phyloP scores from a whole-genome alignment of 192 early-diverging fungal species.

The Dissophora ornata region DNA sequence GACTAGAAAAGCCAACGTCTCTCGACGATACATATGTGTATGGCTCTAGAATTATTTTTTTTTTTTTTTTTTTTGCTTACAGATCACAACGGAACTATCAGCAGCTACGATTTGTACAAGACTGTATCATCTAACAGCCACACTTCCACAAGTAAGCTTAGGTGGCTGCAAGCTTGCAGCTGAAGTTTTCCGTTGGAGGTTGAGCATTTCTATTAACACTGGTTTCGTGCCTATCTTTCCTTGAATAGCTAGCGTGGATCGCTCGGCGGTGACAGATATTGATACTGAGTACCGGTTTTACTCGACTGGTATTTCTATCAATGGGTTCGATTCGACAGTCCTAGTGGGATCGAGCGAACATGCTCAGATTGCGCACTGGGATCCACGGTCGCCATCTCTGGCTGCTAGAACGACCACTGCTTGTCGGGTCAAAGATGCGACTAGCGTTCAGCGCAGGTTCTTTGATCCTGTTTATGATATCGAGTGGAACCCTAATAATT shows the following conservation, averaged over 20 bases:
- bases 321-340: constrained; percentile 23
- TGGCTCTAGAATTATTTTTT: not conserved
- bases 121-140: constrained; percentile 6
- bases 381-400: constrained; percentile 12
- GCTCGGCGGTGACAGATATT: not conserved
- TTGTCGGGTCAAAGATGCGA: not conserved
- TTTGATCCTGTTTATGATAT: constrained; percentile 19
- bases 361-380: constrained; percentile 33
- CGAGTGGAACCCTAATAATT: constrained; percentile 32
- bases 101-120: constrained; percentile 16
- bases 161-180: too few species aligned
- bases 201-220: too few species aligned
- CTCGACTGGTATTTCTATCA: constrained; percentile 21
- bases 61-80: too few species aligned
- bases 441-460: not conserved
- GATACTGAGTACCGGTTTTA: constrained; percentile 9
- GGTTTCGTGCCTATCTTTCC: too few species aligned
- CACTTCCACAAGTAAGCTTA: constrained; percentile 1
- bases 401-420: constrained; percentile 4
- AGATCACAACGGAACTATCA: constrained; percentile 1
- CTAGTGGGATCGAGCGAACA: constrained; percentile 22
- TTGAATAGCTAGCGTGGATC: not conserved
- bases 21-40: too few species aligned
- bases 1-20: too few species aligned
- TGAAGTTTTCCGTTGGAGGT: too few species aligned